phyloP scores from a whole-genome alignment of 2,329 filamentous ascomycete species.

The Nothomitra cinnamomea region DNA sequence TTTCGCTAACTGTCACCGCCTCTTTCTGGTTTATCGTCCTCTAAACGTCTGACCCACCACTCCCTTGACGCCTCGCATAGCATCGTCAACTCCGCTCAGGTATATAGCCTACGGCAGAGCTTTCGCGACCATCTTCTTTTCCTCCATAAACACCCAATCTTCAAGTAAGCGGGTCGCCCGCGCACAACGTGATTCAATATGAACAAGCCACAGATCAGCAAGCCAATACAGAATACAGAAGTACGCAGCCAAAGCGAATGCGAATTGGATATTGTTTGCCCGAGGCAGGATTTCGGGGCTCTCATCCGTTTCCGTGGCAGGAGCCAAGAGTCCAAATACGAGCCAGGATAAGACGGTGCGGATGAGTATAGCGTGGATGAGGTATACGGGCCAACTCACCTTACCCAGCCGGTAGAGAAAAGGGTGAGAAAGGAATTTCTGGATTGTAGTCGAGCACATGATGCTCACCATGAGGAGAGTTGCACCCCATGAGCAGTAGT shows the following conservation, averaged over 20 bases:
- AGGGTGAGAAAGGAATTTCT: constrained; percentile 8
- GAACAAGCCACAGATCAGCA: background rate
- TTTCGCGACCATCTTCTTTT: too few relatives aligned
- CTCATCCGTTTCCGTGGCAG: background rate
- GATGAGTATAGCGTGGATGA: constrained; percentile 10
- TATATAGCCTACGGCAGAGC: too few relatives aligned
- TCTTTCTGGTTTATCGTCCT: too few relatives aligned
- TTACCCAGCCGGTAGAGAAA: constrained; percentile 9
- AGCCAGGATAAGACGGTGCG: constrained; percentile 11
- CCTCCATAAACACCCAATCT: too few relatives aligned
- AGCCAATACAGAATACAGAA: background rate
- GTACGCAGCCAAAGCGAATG: background rate
- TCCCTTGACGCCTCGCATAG: too few relatives aligned
- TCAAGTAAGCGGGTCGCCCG: too few relatives aligned
- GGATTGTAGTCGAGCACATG: constrained; percentile 6
- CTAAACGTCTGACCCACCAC: too few relatives aligned
- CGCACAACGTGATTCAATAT: background rate
- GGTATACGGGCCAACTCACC: constrained; percentile 11
- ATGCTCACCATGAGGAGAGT: constrained; percentile 5
- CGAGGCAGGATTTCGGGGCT: background rate
- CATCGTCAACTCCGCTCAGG: too few relatives aligned
- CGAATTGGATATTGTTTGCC: background rate
- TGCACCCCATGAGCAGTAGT: background rate
- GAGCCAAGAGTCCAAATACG: constrained; percentile 9
- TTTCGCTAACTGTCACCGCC: too few relatives aligned